Percentiles rank a stretch among this genome's conserved stretches.
phyloP scores from a whole-genome alignment of 1,139 yeast genomes.

The Geotrichum klebahnii region DNA sequence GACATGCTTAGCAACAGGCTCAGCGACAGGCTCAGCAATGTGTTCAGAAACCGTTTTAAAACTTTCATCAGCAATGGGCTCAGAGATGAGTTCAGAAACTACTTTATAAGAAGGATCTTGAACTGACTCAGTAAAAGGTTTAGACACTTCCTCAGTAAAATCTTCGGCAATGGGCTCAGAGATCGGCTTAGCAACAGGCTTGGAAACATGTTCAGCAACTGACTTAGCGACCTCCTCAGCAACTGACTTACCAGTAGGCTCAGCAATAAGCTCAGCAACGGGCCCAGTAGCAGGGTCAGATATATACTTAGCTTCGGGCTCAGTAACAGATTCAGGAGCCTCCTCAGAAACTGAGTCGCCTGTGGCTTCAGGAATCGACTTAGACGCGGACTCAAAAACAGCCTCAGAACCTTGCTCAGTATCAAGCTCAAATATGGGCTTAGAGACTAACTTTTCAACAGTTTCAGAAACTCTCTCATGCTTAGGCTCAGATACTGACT shows the following conservation, averaged over 20 bases:
- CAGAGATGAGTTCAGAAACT: background rate
- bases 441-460: background rate
- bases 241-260: background rate
- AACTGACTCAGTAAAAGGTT: no score
- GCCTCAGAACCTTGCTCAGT: background rate
- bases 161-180: background rate
- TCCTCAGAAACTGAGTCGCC: background rate
- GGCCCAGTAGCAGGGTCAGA: background rate
- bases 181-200: background rate
- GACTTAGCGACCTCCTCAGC: background rate
- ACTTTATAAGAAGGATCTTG: no score
- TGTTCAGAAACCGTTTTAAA: no score
- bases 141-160: no score
- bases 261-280: conserved; percentile 1
- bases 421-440: background rate
- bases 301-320: conserved; percentile 2
- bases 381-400: conserved; percentile 2
- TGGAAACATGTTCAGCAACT: background rate
- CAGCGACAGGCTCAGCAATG: background rate
- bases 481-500: no score
- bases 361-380: background rate
- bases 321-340: conserved; percentile 8
- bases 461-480: no score
- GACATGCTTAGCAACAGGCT: no score
- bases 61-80: background rate